Base-by-base conservation (phyloP, 176 grass and related monocot genomes). In the Urochloa ruziziensis region DNA sequence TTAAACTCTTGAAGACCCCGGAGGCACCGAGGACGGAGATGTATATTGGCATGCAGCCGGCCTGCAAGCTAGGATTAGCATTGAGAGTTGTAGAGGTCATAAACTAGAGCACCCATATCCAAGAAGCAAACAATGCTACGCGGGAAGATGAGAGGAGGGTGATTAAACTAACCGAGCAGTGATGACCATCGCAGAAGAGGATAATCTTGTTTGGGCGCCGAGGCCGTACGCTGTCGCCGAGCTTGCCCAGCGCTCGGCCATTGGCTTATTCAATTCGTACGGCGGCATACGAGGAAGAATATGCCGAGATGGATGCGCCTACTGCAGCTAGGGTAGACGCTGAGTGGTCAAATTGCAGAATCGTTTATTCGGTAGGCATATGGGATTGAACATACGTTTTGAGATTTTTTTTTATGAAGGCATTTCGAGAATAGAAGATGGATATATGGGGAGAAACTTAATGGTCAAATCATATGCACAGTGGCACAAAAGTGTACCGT, bases 241-340 rank as follows among this genome's bases (percentile, higher is more conserved):
- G n/a, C 44, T 73, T 59, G 52, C 37, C 37, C 53, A 23, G 80
- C 27, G 23, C 14, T 32, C 64, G 15, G 10, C 15, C 4, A 52
- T 7, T 10, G 48, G 34, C 3, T 70, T 81, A 57, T 14, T 72
- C 28, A 61, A 82, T 61, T 10, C 47, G 67, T 82, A 61, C 67
- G 40, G 53, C 39, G 21, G 68, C 80, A 73, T 73, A 73, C 68
- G 29, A 82, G 68, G 80, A 73, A 72, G 80, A 61, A 82, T 82
- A 82, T 82, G 80, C 80, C 67, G 43, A 44, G n/a, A 6, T 21
- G 74, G 51, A 75, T 62, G 36, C 51, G 61, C 19, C 11, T 64
- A n/a, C n/a, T n/a, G n/a, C n/a, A n/a, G n/a, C n/a, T n/a, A n/a
- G n/a, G n/a, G n/a, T n/a, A n/a, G n/a, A n/a, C n/a, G n/a, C n/a